Evolutionary conservation across 2,329 filamentous ascomycete genomes (phyloP).

Genomic region (Clonostachys chloroleuca): DNA sequence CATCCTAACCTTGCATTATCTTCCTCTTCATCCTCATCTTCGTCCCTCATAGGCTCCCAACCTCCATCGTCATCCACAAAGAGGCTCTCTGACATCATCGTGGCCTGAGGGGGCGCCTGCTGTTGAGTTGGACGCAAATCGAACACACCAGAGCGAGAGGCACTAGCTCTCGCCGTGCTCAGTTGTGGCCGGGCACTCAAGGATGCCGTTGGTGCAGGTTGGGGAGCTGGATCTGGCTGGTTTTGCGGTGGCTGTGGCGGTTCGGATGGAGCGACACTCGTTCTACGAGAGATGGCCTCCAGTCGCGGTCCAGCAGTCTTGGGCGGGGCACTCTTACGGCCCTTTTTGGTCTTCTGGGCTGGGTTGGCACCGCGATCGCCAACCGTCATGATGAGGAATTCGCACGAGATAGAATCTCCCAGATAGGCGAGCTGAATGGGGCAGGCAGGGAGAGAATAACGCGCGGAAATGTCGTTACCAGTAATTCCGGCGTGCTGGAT

Average conservation of each 20-base stretch:
- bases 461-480: constrained; percentile 60
- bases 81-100: constrained; percentile 60
- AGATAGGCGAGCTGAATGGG: constrained; percentile 72
- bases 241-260: constrained; percentile 10
- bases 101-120: constrained; percentile 49
- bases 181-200: constrained; percentile 18
- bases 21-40: constrained; percentile 59
- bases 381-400: constrained; percentile 80
- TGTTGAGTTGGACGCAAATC: constrained; percentile 44
- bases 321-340: constrained; percentile 27
- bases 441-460: constrained; percentile 66
- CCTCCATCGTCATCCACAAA: constrained; percentile 69
- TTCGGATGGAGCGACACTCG: constrained; percentile 31
- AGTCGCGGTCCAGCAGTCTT: constrained; percentile 31
- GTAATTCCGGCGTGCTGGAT: constrained; percentile 70
- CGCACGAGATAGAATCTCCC: constrained; percentile 63
- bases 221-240: constrained; percentile 7
- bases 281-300: constrained; percentile 41
- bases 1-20: constrained; percentile 63
- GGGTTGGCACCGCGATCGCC: constrained; percentile 56
- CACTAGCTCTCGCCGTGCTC: constrained; percentile 24
- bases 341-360: constrained; percentile 41
- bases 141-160: constrained; percentile 28
- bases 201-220: constrained; percentile 12
- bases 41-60: constrained; percentile 65